Base-by-base conservation (phyloP, 495 filamentous ascomycete genomes). In the Penicillium alfredii region DNA sequence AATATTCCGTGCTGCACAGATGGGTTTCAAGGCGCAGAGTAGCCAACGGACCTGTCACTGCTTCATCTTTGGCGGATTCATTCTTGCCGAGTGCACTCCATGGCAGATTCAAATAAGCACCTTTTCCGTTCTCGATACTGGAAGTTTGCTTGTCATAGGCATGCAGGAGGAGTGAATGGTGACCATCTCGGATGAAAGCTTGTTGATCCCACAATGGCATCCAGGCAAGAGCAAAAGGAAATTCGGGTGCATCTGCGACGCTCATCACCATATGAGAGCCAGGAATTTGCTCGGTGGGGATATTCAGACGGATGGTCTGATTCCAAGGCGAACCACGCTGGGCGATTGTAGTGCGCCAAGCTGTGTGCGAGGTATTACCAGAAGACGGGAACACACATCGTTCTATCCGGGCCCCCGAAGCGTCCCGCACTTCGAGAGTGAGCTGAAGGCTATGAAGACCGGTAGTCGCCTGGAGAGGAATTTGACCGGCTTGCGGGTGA, bases 1-100 rank as follows among this genome's bases (percentile, higher is more conserved):
- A 94, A 57, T 94, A 95, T 44, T 80, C 76, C 0, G 93, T 99
- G 61, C 92, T 97, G 70, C 90, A 95, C 9, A 99, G 76, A 53
- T 89, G 89, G 1, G 88, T 96, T 38, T 88, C 78, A 2, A 95
- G 62, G 25, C 76, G 78, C 22, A 99, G 56, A 26, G 77, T 79
- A 10, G 90, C 84, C 37, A 81, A 56, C 8, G 86, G 84, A 1
- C 83, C 85, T 4, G 81, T 86, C 6, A 87, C 73, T 28, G 73
- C 65, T 51, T 84, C 81, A 42, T 92, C 84, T 51, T 82, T 82
- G 25, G 72, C 71, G 31, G 77, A 73, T 41, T 75, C 74, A 39
- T 80, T 73, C 49, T 74, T 82, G 42, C 71, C 76, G 40, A 71
- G 72, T 21, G 80, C 67, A 45, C 73, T 81, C 80, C 88, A 96